Evolutionary conservation across 1,284 basidiomycete genomes (phyloP).

Genomic region (Ceratorhiza oryzae-sativae): DNA sequence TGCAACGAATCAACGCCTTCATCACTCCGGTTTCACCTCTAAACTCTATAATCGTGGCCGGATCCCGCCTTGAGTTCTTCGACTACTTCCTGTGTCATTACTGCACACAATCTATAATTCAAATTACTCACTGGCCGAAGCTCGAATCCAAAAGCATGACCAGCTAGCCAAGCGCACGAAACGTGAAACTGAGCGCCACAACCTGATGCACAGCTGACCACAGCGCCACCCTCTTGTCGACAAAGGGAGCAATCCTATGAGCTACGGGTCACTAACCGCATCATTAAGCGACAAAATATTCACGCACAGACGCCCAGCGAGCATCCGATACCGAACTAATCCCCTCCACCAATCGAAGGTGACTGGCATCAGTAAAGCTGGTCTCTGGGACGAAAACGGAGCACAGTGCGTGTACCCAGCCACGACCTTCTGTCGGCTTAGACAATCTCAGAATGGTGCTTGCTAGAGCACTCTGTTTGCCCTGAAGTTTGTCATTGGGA

Average conservation of each 20-base stretch:
- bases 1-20: constrained; percentile 81
- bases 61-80: constrained; percentile 73
- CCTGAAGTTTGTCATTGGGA: constrained; percentile 55
- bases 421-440: constrained; percentile 93
- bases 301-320: constrained; percentile 47
- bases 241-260: constrained; percentile 63
- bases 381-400: constrained; percentile 88
- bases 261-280: constrained; percentile 38
- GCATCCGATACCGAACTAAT: constrained; percentile 71
- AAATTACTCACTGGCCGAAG: constrained; percentile 72
- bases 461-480: constrained; percentile 58
- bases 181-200: constrained; percentile 80
- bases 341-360: constrained; percentile 84
- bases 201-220: constrained; percentile 77
- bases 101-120: constrained; percentile 23
- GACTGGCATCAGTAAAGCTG: constrained; percentile 74
- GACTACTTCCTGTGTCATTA: constrained; percentile 58
- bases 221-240: constrained; percentile 73
- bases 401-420: constrained; percentile 92
- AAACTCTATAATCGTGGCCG: constrained; percentile 76
- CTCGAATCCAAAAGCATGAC: constrained; percentile 89
- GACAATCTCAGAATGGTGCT: constrained; percentile 78
- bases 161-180: constrained; percentile 87
- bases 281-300: constrained; percentile 47
- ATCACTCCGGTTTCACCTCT: constrained; percentile 86